Conservation (phyloP, 768 basidiomycete genomes). For the Boletus rubroflammeus region DNA sequence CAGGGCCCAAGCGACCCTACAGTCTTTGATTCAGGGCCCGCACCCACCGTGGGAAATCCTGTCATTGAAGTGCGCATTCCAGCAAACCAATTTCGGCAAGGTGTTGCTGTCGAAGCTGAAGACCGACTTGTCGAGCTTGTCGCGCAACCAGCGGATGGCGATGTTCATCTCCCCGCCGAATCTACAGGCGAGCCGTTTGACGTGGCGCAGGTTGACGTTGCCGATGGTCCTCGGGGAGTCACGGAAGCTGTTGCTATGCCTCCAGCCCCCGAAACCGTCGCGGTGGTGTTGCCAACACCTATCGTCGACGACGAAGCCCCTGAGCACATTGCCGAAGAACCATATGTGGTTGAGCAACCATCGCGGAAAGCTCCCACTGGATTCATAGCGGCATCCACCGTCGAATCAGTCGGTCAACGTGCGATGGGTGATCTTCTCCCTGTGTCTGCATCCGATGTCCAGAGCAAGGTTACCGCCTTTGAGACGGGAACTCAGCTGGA, state of each 20-base stretch:
- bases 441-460: not conserved
- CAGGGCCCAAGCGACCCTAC: not conserved
- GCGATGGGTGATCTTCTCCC: conserved; percentile 4
- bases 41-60: not conserved
- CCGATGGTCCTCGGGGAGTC: conserved; percentile 3
- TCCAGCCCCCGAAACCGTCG: not conserved
- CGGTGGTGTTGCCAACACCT: not conserved
- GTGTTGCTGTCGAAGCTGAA: not conserved
- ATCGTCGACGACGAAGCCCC: not conserved
- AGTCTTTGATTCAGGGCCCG: not conserved
- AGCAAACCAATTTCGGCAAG: not conserved
- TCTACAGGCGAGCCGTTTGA: not conserved
- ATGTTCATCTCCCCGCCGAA: not conserved
- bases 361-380: conserved; percentile 5
- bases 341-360: conserved; percentile 1
- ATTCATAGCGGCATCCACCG: conserved; percentile 3
- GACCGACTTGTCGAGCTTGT: not conserved
- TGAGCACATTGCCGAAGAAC: not conserved
- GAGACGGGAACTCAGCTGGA: conserved; percentile 16
- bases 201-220: conserved; percentile 2
- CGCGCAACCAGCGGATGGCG: not conserved
- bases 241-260: conserved; percentile 1
- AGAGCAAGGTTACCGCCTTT: conserved; percentile 1
- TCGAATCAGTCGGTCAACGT: not conserved
- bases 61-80: not conserved